Conservation (phyloP, 306 rosid genomes). For the Prunus mira region DNA sequence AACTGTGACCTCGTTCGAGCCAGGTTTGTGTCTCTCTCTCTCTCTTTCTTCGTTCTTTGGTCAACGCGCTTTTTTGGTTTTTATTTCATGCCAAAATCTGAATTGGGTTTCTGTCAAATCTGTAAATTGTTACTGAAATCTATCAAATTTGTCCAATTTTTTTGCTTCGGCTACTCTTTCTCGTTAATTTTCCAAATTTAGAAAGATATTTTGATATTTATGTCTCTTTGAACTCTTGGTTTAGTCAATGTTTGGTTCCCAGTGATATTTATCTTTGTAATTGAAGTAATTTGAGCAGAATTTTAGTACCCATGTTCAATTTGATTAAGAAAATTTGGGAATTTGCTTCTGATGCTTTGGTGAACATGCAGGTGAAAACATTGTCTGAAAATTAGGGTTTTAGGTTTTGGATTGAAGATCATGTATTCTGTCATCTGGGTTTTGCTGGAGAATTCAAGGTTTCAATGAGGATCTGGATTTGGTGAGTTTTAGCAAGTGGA, state of each 20-base stretch:
- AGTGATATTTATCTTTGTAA: constrained; percentile 1
- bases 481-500: constrained; percentile 21
- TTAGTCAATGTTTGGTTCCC: constrained; percentile 9
- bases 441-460: constrained; percentile 35
- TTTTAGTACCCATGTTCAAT: not conserved
- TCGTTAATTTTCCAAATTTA: not conserved
- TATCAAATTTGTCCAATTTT: not conserved
- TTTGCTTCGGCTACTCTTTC: not conserved
- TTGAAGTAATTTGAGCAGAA: constrained; percentile 3
- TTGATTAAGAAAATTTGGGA: not conserved
- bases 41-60: not conserved
- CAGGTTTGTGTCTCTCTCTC: not conserved
- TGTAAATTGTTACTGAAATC: not conserved
- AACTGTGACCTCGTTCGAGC: not conserved
- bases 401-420: constrained; percentile 37
- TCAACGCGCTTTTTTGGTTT: constrained; percentile 20
- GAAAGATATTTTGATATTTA: constrained; percentile 1
- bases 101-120: constrained; percentile 8
- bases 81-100: constrained; percentile 15
- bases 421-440: constrained; percentile 33
- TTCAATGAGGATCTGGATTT: constrained; percentile 27
- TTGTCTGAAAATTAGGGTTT: constrained; percentile 52
- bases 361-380: constrained; percentile 32
- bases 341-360: constrained; percentile 29
- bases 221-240: constrained; percentile 3